A percentile compares a stretch with the other conserved stretches of the same genome.
Evolutionary conservation across 768 basidiomycete species (phyloP).

Genomic region (Tephrocybe sp.): DNA sequence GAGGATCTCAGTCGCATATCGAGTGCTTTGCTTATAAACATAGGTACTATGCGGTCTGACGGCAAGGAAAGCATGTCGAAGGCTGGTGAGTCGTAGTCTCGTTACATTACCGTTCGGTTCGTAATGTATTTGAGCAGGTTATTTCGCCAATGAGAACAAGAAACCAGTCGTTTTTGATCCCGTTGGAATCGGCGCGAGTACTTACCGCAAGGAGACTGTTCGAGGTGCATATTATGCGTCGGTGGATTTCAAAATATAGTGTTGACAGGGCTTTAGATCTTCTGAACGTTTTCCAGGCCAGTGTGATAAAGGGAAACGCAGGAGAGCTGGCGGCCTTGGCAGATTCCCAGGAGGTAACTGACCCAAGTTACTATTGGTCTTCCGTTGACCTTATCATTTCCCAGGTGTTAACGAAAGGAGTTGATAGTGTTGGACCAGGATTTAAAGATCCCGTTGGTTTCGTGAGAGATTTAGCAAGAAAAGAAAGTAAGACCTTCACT

Average conservation of each 20-base stretch:
- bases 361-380: not conserved
- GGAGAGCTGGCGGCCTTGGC: slow-evolving; percentile 82
- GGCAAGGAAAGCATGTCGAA: slow-evolving; percentile 73
- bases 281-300: slow-evolving; percentile 76
- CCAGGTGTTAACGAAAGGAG: slow-evolving; percentile 76
- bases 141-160: slow-evolving; percentile 60
- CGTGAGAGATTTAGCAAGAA: slow-evolving; percentile 66
- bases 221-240: slow-evolving; percentile 39
- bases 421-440: slow-evolving; percentile 79
- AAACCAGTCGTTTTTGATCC: slow-evolving; percentile 90
- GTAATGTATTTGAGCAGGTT: slow-evolving; percentile 27
- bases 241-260: not conserved
- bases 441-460: slow-evolving; percentile 76
- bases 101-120: not conserved
- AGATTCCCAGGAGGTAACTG: slow-evolving; percentile 68
- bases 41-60: slow-evolving; percentile 68
- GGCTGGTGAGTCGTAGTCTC: slow-evolving; percentile 51
- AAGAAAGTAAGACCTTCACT: slow-evolving; percentile 61
- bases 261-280: slow-evolving; percentile 46
- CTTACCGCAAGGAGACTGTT: slow-evolving; percentile 63
- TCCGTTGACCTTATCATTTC: not conserved
- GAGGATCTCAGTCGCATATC: slow-evolving; percentile 67
- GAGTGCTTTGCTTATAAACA: slow-evolving; percentile 79
- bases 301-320: slow-evolving; percentile 94
- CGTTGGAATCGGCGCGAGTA: slow-evolving; percentile 86